phyloP scores from a whole-genome alignment of 306 rosid genomes.

The Betula pendula region DNA sequence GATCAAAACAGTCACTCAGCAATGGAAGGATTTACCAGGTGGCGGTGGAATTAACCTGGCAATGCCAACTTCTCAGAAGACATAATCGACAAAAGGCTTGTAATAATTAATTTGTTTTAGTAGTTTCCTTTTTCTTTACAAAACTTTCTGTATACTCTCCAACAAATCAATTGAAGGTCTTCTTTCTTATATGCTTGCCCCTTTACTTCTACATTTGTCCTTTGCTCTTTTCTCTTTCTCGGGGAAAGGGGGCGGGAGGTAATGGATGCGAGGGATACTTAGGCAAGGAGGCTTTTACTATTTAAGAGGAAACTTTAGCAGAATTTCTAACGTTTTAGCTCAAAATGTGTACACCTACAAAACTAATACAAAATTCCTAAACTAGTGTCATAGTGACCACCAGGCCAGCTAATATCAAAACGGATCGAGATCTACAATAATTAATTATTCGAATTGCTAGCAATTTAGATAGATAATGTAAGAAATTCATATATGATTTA shows the following conservation, averaged over 20 bases:
- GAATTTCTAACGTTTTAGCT: too few species aligned
- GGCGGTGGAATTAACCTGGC: constrained; percentile 65
- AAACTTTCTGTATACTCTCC: neutral
- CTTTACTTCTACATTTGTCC: neutral
- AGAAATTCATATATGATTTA: too few species aligned
- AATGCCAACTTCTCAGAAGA: constrained; percentile 92
- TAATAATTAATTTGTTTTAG: neutral
- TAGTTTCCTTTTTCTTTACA: neutral
- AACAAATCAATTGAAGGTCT: neutral
- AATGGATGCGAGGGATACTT: too few species aligned
- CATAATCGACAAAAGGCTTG: constrained; percentile 20
- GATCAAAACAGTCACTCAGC: constrained; percentile 85
- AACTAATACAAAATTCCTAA: too few species aligned
- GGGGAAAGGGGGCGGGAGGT: neutral
- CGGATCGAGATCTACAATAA: too few species aligned
- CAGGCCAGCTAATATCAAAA: too few species aligned
- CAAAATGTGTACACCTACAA: too few species aligned
- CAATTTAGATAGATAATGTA: too few species aligned
- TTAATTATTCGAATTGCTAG: too few species aligned
- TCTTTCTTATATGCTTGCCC: neutral
- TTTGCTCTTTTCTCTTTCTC: neutral
- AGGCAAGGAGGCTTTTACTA: too few species aligned
- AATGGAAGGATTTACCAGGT: constrained; percentile 81
- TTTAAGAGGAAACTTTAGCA: too few species aligned
- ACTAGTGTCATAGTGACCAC: too few species aligned